Evolutionary conservation across 1,284 basidiomycete species (phyloP).

Genomic region (Pseudozyma hubeiensis): DNA sequence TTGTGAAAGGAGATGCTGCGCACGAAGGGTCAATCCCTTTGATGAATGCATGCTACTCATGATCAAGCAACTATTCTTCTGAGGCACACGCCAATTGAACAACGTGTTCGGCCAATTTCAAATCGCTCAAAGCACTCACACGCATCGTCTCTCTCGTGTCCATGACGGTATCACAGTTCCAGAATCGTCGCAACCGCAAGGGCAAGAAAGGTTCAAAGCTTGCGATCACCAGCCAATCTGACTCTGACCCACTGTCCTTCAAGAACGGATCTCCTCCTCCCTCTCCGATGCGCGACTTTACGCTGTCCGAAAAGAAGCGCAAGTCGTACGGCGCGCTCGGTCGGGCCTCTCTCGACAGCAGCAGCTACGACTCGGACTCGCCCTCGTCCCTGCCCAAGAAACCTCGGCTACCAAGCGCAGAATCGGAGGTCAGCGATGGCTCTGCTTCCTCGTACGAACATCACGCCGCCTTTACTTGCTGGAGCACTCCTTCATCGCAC

Average conservation of each 20-base stretch:
- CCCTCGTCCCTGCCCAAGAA: conserved; percentile 13
- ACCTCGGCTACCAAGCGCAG: conserved; percentile 17
- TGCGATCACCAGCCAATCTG: background rate
- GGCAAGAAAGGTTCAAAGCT: conserved; percentile 9
- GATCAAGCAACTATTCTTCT: too few species aligned
- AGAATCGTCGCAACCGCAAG: conserved; percentile 58
- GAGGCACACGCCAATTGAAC: too few species aligned
- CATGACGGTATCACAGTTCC: conserved; percentile 57
- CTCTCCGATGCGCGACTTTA: conserved; percentile 10
- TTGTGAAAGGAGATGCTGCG: too few species aligned
- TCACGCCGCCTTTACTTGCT: conserved; percentile 10
- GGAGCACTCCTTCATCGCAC: conserved; percentile 29
- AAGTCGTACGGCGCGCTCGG: conserved; percentile 32
- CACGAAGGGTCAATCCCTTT: too few species aligned
- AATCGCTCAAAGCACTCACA: too few species aligned
- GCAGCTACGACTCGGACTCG: conserved; percentile 15
- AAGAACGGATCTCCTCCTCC: background rate
- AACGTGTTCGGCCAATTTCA: too few species aligned
- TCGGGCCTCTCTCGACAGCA: background rate
- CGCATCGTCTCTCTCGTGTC: too few species aligned
- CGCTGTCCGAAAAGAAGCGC: conserved; percentile 27
- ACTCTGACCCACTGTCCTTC: background rate
- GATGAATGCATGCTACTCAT: too few species aligned
- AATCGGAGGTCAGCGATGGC: conserved; percentile 7
- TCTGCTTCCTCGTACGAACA: conserved; percentile 15